Percentiles rank a stretch among this genome's conserved stretches.
phyloP scores from a whole-genome alignment of 1,284 basidiomycete genomes.

The Naganishia sp. region DNA sequence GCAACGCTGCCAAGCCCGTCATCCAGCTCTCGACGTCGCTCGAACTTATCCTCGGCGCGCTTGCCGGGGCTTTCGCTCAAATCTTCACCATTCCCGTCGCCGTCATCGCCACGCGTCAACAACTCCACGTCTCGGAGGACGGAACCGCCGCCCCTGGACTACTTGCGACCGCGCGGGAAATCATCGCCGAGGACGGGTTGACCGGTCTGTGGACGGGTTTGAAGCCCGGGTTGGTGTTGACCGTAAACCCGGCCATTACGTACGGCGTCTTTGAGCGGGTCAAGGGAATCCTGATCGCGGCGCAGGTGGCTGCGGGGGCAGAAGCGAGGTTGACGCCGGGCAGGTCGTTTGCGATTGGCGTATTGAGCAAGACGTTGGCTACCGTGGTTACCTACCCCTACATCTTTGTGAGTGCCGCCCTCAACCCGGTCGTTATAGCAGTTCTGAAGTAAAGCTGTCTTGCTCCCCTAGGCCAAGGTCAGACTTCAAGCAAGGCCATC shows the following conservation, averaged over 20 bases:
- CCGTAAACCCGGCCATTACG: slow-evolving; percentile 96
- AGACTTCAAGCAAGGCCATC: slow-evolving; percentile 75
- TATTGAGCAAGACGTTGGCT: slow-evolving; percentile 90
- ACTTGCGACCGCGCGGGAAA: slow-evolving; percentile 75
- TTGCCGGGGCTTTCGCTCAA: slow-evolving; percentile 92
- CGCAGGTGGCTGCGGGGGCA: slow-evolving; percentile 32
- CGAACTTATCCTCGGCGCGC: slow-evolving; percentile 84
- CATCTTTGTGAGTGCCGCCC: slow-evolving; percentile 47
- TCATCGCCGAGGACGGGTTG: slow-evolving; percentile 87
- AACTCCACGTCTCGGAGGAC: slow-evolving; percentile 63
- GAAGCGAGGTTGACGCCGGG: slow-evolving; percentile 57
- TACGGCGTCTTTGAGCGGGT: slow-evolving; percentile 94
- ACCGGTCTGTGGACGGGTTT: slow-evolving; percentile 93
- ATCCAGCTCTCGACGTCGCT: slow-evolving; percentile 67
- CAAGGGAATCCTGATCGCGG: slow-evolving; percentile 61
- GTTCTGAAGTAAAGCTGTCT: not conserved
- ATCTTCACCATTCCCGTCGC: slow-evolving; percentile 98
- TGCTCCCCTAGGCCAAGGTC: slow-evolving; percentile 74
- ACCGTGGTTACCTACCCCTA: slow-evolving; percentile 72
- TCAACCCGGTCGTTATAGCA: not conserved
- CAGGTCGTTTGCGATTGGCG: slow-evolving; percentile 84
- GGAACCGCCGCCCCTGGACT: slow-evolving; percentile 44
- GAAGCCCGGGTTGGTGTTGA: slow-evolving; percentile 87
- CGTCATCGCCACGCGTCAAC: slow-evolving; percentile 96
- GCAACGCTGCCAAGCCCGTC: slow-evolving; percentile 48